Conservation (phyloP, 2,329 filamentous ascomycete genomes). For the Penicillium sp. region DNA sequence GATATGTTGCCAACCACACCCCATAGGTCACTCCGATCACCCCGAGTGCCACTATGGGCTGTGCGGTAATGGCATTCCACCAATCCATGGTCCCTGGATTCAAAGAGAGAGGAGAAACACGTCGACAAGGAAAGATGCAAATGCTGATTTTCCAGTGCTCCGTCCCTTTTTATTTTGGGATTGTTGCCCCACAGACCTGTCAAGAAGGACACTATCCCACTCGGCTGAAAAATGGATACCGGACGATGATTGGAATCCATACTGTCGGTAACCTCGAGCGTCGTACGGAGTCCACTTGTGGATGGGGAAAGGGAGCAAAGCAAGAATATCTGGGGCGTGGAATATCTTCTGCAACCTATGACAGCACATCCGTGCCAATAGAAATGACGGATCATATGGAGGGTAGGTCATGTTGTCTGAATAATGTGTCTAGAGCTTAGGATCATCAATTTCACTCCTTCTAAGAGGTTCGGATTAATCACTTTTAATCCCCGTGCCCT, state of each 20-base stretch:
- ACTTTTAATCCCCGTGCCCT: not conserved
- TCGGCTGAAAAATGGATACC: not conserved
- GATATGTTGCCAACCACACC: conserved; percentile 7
- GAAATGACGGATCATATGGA: not conserved
- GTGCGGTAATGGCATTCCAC: not conserved
- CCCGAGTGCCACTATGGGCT: conserved; percentile 2
- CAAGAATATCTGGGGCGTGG: not conserved
- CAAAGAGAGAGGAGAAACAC: not conserved
- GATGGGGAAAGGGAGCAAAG: not conserved
- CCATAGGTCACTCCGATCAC: not conserved
- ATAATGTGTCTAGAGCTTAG: not conserved
- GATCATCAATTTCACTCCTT: not conserved
- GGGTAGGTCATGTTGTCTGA: not conserved
- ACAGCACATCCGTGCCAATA: not conserved
- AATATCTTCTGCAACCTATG: not conserved
- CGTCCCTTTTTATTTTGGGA: not conserved
- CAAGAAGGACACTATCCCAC: not conserved
- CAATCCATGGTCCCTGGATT: not conserved
- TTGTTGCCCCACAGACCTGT: not conserved
- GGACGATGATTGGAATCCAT: not conserved
- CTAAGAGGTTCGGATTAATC: not conserved
- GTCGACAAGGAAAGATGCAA: not conserved
- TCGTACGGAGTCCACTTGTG: not conserved
- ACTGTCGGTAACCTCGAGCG: not conserved
- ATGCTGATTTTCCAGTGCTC: not conserved